These are phyloP conservation scores for Osmozyma mogii DNA, from an alignment of 805 yeast species.

Conservation along the genomic window DNA sequence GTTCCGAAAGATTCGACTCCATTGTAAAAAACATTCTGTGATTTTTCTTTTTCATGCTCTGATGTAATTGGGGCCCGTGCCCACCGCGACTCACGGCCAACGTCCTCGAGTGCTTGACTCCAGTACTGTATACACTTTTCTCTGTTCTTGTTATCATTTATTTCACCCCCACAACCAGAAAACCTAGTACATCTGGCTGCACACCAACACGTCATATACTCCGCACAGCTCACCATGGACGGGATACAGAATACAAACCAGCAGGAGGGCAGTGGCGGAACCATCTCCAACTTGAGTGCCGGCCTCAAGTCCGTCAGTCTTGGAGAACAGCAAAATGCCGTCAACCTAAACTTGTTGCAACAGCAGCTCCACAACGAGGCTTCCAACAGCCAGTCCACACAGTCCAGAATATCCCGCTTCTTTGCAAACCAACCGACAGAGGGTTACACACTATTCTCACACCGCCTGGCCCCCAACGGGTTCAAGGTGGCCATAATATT, in stretches of 20 bases:
- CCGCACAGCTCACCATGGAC: no score
- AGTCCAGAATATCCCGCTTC: constrained; percentile 59
- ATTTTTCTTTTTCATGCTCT: no score
- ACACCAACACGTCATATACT: no score
- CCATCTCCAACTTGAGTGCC: constrained; percentile 39
- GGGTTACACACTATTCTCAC: constrained; percentile 79
- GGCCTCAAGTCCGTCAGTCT: constrained; percentile 38
- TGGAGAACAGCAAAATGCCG: constrained; percentile 35
- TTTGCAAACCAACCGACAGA: constrained; percentile 69
- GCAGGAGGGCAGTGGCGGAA: constrained; percentile 9
- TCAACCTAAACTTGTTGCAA: constrained; percentile 33
- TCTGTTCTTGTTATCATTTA: no score
- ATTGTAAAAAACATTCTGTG: no score
- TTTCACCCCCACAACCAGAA: no score
- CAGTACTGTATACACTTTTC: no score
- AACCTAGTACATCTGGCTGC: no score
- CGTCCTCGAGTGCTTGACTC: no score
- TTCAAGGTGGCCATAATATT: constrained; percentile 90
- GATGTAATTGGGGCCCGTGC: no score
- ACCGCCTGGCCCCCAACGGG: constrained; percentile 89
- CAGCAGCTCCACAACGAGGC: constrained; percentile 39
- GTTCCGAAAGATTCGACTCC: no score
- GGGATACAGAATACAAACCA: constrained; percentile 3
- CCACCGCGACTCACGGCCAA: no score
- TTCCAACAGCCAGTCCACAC: constrained; percentile 26